These are phyloP conservation scores for Colletotrichum paranaense DNA, from an alignment of 2,329 filamentous ascomycete species.

Conservation along the genomic window DNA sequence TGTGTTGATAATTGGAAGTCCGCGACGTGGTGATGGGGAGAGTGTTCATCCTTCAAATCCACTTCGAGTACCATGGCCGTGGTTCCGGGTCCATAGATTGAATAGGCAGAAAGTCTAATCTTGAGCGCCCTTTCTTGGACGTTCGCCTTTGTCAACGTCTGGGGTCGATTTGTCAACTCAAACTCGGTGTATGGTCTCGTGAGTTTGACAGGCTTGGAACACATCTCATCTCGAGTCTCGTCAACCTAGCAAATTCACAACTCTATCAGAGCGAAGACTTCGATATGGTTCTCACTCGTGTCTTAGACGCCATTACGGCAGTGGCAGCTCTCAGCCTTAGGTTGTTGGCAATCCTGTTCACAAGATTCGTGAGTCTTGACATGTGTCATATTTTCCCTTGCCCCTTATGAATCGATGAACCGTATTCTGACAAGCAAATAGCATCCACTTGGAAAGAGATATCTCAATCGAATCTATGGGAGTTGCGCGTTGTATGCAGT, in stretches of 20 bases:
- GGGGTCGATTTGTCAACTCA: not conserved
- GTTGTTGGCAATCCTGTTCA: constrained; percentile 4
- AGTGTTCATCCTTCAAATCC: not conserved
- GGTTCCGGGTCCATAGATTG: not conserved
- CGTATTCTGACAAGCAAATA: not conserved
- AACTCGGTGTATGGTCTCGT: not conserved
- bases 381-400: not conserved
- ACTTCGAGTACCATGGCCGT: not conserved
- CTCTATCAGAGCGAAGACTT: not conserved
- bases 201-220: not conserved
- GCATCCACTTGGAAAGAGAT: constrained; percentile 24
- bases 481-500: not conserved
- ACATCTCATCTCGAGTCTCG: not conserved
- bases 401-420: no score
- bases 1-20: not conserved
- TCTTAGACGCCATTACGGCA: constrained; percentile 15
- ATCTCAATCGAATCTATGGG: constrained; percentile 23
- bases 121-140: no score
- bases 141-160: no score
- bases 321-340: constrained; percentile 6
- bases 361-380: constrained; percentile 9
- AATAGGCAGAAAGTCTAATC: no score
- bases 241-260: not conserved
- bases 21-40: not conserved
- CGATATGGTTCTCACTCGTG: not conserved